A percentile compares a stretch with the other conserved stretches of the same genome.
These are phyloP conservation scores for Fusarium oxysporum DNA, from an alignment of 2,329 filamentous ascomycete species.

Conservation along the genomic window DNA sequence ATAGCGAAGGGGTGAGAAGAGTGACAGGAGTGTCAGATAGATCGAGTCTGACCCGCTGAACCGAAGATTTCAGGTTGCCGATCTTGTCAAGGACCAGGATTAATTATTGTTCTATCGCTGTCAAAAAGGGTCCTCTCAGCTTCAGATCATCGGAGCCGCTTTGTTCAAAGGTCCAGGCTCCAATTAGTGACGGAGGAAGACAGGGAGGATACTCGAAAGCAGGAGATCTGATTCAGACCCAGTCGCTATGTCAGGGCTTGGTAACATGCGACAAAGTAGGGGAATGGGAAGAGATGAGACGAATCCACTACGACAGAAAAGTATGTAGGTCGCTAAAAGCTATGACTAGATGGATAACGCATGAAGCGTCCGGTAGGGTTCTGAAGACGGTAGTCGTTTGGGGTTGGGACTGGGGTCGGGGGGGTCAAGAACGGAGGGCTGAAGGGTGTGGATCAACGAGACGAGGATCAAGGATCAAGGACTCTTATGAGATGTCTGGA, in stretches of 20 bases:
- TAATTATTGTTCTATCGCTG: constrained; percentile 19
- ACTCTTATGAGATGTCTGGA: constrained; percentile 20
- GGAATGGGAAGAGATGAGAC: constrained; percentile 45
- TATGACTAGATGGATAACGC: constrained; percentile 45
- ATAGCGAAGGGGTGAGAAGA: constrained; percentile 23
- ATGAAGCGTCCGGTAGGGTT: constrained; percentile 45
- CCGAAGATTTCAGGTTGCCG: constrained; percentile 40
- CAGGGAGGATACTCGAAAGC: constrained; percentile 21
- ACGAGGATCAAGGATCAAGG: constrained; percentile 36
- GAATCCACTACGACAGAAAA: constrained; percentile 44
- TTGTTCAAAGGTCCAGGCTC: constrained; percentile 23
- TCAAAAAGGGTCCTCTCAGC: constrained; percentile 21
- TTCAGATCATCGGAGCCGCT: constrained; percentile 35
- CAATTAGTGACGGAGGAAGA: constrained; percentile 20
- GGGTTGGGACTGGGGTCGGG: constrained; percentile 41
- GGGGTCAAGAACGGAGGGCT: constrained; percentile 41
- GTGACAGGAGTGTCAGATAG: constrained; percentile 34
- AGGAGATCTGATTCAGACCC: constrained; percentile 27
- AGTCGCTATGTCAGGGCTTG: constrained; percentile 28
- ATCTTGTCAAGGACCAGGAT: constrained; percentile 35
- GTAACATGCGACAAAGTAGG: constrained; percentile 33
- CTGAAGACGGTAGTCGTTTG: constrained; percentile 48
- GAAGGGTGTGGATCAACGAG: constrained; percentile 43
- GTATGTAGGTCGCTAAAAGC: constrained; percentile 39
- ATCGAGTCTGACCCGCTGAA: constrained; percentile 37